Evolutionary conservation across 2,329 filamentous ascomycete genomes (phyloP).

Genomic region (Nakataea oryzae): DNA sequence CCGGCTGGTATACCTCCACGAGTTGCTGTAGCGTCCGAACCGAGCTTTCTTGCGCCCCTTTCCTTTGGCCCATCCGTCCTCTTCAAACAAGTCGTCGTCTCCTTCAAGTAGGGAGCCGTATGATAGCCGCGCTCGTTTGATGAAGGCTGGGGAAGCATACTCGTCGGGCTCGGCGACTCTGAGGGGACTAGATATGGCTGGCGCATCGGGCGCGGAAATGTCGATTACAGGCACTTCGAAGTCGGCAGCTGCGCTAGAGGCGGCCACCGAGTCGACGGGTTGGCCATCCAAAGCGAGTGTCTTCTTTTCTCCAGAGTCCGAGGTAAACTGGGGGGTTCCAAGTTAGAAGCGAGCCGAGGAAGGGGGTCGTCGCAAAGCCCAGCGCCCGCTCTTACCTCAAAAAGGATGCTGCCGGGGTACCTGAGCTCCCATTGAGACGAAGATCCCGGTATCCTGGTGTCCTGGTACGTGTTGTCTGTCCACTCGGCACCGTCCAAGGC

Average conservation of each 20-base stretch:
- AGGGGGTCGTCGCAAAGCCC: background rate
- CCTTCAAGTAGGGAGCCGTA: constrained; percentile 57
- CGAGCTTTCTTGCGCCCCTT: constrained; percentile 60
- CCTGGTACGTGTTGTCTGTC: constrained; percentile 38
- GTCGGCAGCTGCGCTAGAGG: background rate
- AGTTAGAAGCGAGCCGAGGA: background rate
- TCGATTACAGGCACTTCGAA: constrained; percentile 3
- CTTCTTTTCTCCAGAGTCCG: constrained; percentile 28
- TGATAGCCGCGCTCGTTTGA: constrained; percentile 60
- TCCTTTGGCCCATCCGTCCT: constrained; percentile 49
- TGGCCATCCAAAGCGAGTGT: constrained; percentile 42
- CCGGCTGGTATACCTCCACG: constrained; percentile 66
- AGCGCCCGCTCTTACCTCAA: constrained; percentile 25
- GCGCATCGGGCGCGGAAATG: constrained; percentile 5
- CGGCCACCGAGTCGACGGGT: background rate
- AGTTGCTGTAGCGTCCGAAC: constrained; percentile 53
- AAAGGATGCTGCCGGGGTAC: constrained; percentile 37
- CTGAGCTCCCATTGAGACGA: constrained; percentile 49
- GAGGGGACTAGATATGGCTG: background rate
- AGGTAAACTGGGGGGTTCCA: background rate
- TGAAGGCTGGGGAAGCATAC: constrained; percentile 71
- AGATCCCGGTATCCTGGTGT: constrained; percentile 33
- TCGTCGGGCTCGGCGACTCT: constrained; percentile 31
- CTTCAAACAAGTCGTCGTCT: constrained; percentile 59
- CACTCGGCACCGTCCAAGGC: constrained; percentile 60